Conservation (phyloP, 495 filamentous ascomycete species). For the Terfezia boudieri region DNA sequence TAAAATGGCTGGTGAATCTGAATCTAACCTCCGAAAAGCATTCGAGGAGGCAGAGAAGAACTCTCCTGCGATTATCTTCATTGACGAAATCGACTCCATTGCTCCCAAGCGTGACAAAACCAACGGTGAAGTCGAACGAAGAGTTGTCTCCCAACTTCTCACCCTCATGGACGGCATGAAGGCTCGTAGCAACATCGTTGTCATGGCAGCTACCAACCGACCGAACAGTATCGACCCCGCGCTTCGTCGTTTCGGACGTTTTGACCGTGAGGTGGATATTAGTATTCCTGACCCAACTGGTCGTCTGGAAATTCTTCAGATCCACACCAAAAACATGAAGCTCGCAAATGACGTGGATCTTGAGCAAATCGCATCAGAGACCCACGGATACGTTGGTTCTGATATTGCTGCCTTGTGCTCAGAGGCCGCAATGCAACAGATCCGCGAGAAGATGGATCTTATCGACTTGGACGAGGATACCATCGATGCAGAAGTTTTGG, state of each 20-base stretch:
- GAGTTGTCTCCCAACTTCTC: conserved; percentile 91
- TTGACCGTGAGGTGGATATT: conserved; percentile 96
- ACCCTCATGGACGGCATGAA: conserved; percentile 99
- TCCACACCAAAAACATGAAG: conserved; percentile 99
- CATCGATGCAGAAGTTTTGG: conserved; percentile 93
- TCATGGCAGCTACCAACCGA: conserved; percentile 95
- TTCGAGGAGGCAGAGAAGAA: conserved; percentile 99
- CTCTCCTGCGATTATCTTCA: conserved; percentile 97
- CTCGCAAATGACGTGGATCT: conserved; percentile 90
- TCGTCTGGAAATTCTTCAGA: conserved; percentile 94
- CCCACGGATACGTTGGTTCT: conserved; percentile 96
- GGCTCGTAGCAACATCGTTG: conserved; percentile 89
- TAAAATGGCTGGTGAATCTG: conserved; percentile 98
- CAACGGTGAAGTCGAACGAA: conserved; percentile 94
- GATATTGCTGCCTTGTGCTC: conserved; percentile 98
- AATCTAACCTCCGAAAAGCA: conserved; percentile 89
- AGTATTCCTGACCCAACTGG: conserved; percentile 95
- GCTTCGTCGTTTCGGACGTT: conserved; percentile 89
- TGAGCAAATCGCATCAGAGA: conserved; percentile 89
- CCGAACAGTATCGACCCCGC: conserved; percentile 97
- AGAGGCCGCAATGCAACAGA: conserved; percentile 98
- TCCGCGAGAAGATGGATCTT: conserved; percentile 99
- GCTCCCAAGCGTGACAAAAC: conserved; percentile 99
- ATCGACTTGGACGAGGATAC: conserved; percentile 98
- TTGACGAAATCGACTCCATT: conserved; percentile 97